phyloP scores from a whole-genome alignment of 2,329 filamentous ascomycete genomes.

The Nothomitra cinnamomea region DNA sequence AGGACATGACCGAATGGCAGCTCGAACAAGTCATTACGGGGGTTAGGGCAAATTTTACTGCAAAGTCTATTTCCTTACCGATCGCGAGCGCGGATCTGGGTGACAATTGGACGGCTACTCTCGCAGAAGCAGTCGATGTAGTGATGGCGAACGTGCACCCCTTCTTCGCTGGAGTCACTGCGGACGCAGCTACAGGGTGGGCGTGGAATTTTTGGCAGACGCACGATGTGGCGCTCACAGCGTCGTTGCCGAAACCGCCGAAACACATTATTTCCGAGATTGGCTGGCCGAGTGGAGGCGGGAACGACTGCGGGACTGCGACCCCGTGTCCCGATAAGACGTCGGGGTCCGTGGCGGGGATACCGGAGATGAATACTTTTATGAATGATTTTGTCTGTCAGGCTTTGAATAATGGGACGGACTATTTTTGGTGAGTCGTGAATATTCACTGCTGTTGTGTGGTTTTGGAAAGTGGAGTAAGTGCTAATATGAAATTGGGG shows the following conservation, averaged over 20 bases:
- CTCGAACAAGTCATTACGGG: constrained; percentile 47
- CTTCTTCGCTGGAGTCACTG: constrained; percentile 71
- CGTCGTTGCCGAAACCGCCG: constrained; percentile 33
- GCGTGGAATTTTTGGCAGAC: constrained; percentile 66
- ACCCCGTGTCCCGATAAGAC: constrained; percentile 36
- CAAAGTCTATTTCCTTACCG: constrained; percentile 49
- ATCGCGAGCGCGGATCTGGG: constrained; percentile 82
- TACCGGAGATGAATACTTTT: constrained; percentile 70
- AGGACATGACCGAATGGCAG: constrained; percentile 46
- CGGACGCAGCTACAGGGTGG: constrained; percentile 55
- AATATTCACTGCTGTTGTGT: neutral
- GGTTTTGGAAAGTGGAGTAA: neutral
- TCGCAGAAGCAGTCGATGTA: constrained; percentile 59
- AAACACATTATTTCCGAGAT: constrained; percentile 79
- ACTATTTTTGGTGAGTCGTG: constrained; percentile 68
- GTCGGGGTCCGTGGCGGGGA: constrained; percentile 57
- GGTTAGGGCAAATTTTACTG: constrained; percentile 57
- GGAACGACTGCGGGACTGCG: constrained; percentile 51
- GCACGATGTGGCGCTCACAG: constrained; percentile 49
- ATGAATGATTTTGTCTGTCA: constrained; percentile 74
- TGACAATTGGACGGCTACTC: constrained; percentile 59
- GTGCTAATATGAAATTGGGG: neutral
- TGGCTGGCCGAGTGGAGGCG: constrained; percentile 76
- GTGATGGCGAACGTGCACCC: constrained; percentile 97
- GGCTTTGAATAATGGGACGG: constrained; percentile 61